phyloP scores from a whole-genome alignment of 176 grass and related monocot genomes.

The Oryza rufipogon region DNA sequence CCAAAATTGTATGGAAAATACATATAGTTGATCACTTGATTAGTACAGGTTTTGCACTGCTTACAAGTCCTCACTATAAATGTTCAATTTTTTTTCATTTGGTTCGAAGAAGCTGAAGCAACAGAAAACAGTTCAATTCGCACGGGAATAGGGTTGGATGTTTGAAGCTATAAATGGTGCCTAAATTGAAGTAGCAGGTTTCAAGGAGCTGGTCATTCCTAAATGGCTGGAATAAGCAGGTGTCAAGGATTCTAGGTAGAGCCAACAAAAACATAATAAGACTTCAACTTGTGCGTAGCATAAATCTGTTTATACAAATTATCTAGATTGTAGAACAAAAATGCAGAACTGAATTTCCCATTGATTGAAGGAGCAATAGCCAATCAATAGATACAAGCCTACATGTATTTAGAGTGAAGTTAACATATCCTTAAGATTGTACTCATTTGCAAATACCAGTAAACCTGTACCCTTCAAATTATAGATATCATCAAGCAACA shows the following conservation, averaged over 20 bases:
- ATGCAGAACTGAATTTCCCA: neutral
- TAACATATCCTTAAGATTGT: neutral
- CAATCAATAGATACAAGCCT: neutral
- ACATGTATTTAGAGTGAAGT: neutral
- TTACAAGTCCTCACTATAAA: neutral
- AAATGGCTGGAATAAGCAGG: neutral
- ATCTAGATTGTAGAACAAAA: neutral
- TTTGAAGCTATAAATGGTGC: neutral
- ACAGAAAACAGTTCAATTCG: neutral
- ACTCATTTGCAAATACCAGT: neutral
- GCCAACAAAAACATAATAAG: neutral
- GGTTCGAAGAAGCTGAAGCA: neutral
- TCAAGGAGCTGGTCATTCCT: neutral
- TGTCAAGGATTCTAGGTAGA: neutral
- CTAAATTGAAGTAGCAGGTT: neutral
- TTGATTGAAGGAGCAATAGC: neutral
- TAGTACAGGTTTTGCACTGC: constrained; percentile 6
- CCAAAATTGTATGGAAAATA: neutral
- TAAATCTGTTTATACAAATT: neutral
- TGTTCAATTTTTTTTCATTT: neutral
- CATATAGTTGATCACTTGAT: neutral
- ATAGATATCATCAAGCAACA: neutral
- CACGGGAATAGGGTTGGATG: neutral
- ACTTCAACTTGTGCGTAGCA: neutral
- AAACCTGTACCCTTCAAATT: neutral